Base-by-base conservation (phyloP, 495 filamentous ascomycete genomes). In the Chaetomium tenue region DNA sequence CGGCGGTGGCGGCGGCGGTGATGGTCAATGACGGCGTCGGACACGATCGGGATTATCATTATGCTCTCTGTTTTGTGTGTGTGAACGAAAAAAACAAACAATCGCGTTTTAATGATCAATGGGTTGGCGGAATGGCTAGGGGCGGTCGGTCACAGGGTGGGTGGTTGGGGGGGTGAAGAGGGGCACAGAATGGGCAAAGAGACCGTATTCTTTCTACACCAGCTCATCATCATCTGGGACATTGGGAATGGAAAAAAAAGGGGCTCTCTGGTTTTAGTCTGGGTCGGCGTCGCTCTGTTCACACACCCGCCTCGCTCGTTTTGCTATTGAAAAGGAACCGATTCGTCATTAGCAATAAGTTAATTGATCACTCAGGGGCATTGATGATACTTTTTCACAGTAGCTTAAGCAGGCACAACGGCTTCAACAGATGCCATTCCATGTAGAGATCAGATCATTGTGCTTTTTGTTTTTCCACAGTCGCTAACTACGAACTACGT, bases 21-120 rank as follows among this genome's bases (percentile, higher is more conserved):
- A 8, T 23, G 33, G 33, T 15, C 23, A 37, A 23, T 50, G 18
- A 23, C 46, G 46, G 46, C 46, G 46, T 50, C 20, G 46, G 46
- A 50, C 46, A n/a, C n/a, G 18, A 11, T 50, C 6, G 46, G 18
- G 46, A n/a, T 37, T 37, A 37, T 12, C 11, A 20, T 11, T 50
- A 50, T 50, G 46, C 46, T 50, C 46, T 50, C 3, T 50, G 46
- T 50, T 15, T 50, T 20, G 20, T 50, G 20, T 23, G 46, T 50
- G 46, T n/a, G n/a, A n/a, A n/a, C n/a, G n/a, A n/a, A n/a, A n/a
- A 30, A 50, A 20, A 23, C 23, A 50, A 50, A 16, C 2, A 47
- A 50, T 50, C 8, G 46, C n/a, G n/a, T 50, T 50, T 30, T 50
- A 23, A 50, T 20, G 46, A 50, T 50, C 46, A 23, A 50, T 50